Evolutionary conservation across 2,329 filamentous ascomycete genomes (phyloP), one percentile per base, ranked within the genome.

Genomic region (Ophiocordyceps unilateralis): DNA sequence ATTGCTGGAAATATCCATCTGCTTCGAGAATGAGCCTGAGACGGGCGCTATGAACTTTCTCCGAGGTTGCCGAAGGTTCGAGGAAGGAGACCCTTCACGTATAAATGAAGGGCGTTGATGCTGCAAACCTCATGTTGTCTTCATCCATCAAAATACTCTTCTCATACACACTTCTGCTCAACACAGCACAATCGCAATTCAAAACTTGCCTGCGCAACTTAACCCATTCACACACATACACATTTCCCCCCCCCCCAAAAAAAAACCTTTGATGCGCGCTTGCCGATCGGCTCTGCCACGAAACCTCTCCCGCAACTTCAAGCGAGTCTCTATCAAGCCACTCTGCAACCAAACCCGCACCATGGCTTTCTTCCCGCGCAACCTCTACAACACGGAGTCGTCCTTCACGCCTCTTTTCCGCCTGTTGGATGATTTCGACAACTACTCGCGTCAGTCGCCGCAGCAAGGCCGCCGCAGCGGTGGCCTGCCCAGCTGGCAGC

Each of bases 401-500:
- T 69, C 68, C 58, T 74, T 76, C 59, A 67, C 66, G 32, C 70
- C 74, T 43, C 70, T 80, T 54, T 77, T 80, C 68, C 73, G 73
- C 46, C 67, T 80, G 46, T 69, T 80, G 41, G 73, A 78, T 51
- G 74, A 78, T 60, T 77, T 74, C 49, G 74, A 79, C 55, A 66
- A 61, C 55, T 76, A 77, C 60, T 64, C 62, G 48, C 63, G 62
- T 39, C 62, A 68, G 20, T 39, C 36, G 47, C 47, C 49, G 40
- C 56, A 52, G 40, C 46, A 51, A 39, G 50, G 51, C 41, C 54
- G 53, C 28, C 53, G 53, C 40, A 44, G 46, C 32, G 32, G 10
- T 23, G 49, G 47, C 45, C 50, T 70, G 40, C 67, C 66, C 40
- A 66, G 72, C 55, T 88, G 86, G 72, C 72, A 74, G 45, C 84